Percentiles rank a stretch among this genome's conserved stretches.
Evolutionary conservation across 768 basidiomycete genomes (phyloP).

Genomic region (Pleurotus djamor): DNA sequence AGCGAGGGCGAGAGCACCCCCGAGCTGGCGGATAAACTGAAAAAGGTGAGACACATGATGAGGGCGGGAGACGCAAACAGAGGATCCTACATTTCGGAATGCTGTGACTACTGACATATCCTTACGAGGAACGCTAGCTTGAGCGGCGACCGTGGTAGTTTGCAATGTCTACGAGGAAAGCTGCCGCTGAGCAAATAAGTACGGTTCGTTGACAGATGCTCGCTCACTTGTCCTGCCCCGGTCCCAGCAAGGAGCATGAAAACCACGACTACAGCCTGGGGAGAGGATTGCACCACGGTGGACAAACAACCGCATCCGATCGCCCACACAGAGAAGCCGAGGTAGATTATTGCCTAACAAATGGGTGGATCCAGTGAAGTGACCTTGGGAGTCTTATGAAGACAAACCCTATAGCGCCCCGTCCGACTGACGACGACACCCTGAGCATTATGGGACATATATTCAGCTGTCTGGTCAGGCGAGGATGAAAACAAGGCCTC

Average conservation of each 20-base stretch:
- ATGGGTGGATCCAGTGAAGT: neutral
- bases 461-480: neutral
- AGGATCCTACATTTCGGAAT: slow-evolving; percentile 48
- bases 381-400: neutral
- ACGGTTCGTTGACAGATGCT: slow-evolving; percentile 7
- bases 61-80: neutral
- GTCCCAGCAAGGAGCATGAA: slow-evolving; percentile 59
- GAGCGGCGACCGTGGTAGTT: slow-evolving; percentile 70
- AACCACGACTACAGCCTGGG: slow-evolving; percentile 49
- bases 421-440: slow-evolving; percentile 64
- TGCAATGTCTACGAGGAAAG: slow-evolving; percentile 41
- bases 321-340: slow-evolving; percentile 69
- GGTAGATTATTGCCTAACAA: slow-evolving; percentile 49
- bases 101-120: slow-evolving; percentile 82
- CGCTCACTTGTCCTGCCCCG: slow-evolving; percentile 55
- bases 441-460: slow-evolving; percentile 21
- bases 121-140: slow-evolving; percentile 64
- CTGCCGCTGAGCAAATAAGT: slow-evolving; percentile 10
- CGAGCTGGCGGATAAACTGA: slow-evolving; percentile 67
- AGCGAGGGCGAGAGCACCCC: slow-evolving; percentile 67
- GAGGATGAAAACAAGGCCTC: slow-evolving; percentile 14
- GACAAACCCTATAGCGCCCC: slow-evolving; percentile 55
- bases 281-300: slow-evolving; percentile 48
- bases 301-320: slow-evolving; percentile 72
- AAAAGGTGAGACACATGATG: neutral